These are phyloP conservation scores for Podila verticillata DNA, from an alignment of 192 early-diverging fungal species.

Conservation along the genomic window DNA sequence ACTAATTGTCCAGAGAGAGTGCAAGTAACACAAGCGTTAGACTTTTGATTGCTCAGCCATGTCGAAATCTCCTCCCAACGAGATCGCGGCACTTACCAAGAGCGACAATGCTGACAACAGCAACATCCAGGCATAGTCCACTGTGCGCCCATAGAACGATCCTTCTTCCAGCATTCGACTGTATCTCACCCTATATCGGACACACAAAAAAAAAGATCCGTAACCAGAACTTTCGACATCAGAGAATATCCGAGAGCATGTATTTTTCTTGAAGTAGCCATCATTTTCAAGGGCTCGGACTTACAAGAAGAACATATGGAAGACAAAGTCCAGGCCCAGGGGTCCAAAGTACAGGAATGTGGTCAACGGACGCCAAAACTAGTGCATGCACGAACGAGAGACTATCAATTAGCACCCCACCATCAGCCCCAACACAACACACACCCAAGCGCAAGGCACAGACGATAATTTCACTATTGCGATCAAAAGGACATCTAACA, in stretches of 20 bases:
- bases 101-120: slow-evolving; percentile 69
- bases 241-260: no score
- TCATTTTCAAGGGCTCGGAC: no score
- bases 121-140: slow-evolving; percentile 94
- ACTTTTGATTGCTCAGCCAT: slow-evolving; percentile 17
- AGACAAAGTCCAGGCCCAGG: slow-evolving; percentile 90
- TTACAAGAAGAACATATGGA: slow-evolving; percentile 93
- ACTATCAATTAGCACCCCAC: not conserved
- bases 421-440: not conserved
- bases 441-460: no score
- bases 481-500: not conserved
- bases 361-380: slow-evolving; percentile 94
- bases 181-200: slow-evolving; percentile 73
- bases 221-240: no score
- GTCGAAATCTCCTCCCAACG: not conserved
- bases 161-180: slow-evolving; percentile 94
- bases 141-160: slow-evolving; percentile 86
- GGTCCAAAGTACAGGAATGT: slow-evolving; percentile 95
- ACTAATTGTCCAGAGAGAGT: slow-evolving; percentile 14
- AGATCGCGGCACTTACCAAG: slow-evolving; percentile 55
- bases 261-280: no score
- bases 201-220: not conserved
- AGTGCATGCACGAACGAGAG: slow-evolving; percentile 3
- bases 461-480: no score
- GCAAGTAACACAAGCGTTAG: not conserved